A percentile compares a stretch with the other conserved stretches of the same genome.
These are phyloP conservation scores for Betula pendula DNA, from an alignment of 306 rosid genomes.

Conservation along the genomic window DNA sequence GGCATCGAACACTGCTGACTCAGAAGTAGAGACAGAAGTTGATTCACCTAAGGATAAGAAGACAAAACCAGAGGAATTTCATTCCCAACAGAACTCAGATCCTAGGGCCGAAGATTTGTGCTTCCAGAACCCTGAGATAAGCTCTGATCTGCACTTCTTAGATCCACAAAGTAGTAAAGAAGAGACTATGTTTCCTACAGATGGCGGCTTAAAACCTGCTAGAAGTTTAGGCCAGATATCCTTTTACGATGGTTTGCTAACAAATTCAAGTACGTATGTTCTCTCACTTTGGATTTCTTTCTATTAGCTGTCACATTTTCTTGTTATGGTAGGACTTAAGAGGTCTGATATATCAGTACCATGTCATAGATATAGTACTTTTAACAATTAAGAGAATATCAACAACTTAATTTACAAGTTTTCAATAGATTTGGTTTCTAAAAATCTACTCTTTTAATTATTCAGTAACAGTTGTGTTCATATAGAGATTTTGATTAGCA, in stretches of 20 bases:
- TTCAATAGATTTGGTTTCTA: not conserved
- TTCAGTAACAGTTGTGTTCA: not conserved
- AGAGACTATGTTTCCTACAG: slow-evolving; percentile 54
- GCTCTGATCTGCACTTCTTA: slow-evolving; percentile 69
- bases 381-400: not conserved
- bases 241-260: slow-evolving; percentile 65
- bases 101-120: slow-evolving; percentile 58
- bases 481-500: not conserved
- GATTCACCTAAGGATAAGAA: slow-evolving; percentile 89
- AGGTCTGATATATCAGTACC: not conserved
- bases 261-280: slow-evolving; percentile 49
- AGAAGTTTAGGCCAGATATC: slow-evolving; percentile 54
- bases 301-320: not conserved
- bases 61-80: slow-evolving; percentile 66
- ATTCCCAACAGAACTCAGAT: slow-evolving; percentile 48
- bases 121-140: slow-evolving; percentile 64
- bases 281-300: slow-evolving; percentile 3
- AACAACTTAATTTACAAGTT: not conserved
- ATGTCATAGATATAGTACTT: not conserved
- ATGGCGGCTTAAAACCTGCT: slow-evolving; percentile 45
- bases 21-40: slow-evolving; percentile 82
- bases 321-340: not conserved
- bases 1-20: slow-evolving; percentile 56
- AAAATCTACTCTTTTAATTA: not conserved
- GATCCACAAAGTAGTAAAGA: slow-evolving; percentile 50